Conservation (phyloP, 164 flowering plant genomes). For the Magnolia sinica region DNA sequence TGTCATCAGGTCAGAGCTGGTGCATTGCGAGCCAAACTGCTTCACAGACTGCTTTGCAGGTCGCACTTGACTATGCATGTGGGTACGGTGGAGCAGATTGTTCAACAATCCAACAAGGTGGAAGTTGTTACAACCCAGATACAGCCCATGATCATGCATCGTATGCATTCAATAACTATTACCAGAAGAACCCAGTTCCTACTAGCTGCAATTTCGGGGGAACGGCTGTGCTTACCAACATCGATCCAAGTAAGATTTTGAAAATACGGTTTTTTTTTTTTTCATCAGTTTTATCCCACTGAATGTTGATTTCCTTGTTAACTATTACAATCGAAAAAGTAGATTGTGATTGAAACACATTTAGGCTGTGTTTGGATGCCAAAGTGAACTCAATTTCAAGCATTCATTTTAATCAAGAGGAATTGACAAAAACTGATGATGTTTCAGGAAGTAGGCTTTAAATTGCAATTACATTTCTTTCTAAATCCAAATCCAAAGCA, state of each 20-base stretch:
- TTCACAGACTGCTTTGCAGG: constrained; percentile 64
- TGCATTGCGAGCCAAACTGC: constrained; percentile 69
- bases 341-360: background rate
- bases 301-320: too few relatives aligned
- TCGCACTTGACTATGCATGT: constrained; percentile 85
- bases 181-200: constrained; percentile 74
- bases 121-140: constrained; percentile 69
- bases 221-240: constrained; percentile 59
- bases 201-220: constrained; percentile 89
- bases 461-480: background rate
- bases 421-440: background rate
- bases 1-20: constrained; percentile 54
- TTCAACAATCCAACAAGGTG: constrained; percentile 59
- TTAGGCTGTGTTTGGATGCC: background rate
- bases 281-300: background rate
- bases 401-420: background rate
- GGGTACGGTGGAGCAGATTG: constrained; percentile 85
- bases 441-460: background rate
- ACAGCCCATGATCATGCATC: constrained; percentile 72
- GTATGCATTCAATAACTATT: constrained; percentile 75
- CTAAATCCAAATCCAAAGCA: background rate
- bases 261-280: too few relatives aligned
- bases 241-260: constrained; percentile 67
- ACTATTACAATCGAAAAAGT: background rate
- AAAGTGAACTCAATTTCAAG: too few relatives aligned